These are phyloP conservation scores for Huntiella bhutanensis DNA, from an alignment of 2,329 filamentous ascomycete species.

Conservation along the genomic window DNA sequence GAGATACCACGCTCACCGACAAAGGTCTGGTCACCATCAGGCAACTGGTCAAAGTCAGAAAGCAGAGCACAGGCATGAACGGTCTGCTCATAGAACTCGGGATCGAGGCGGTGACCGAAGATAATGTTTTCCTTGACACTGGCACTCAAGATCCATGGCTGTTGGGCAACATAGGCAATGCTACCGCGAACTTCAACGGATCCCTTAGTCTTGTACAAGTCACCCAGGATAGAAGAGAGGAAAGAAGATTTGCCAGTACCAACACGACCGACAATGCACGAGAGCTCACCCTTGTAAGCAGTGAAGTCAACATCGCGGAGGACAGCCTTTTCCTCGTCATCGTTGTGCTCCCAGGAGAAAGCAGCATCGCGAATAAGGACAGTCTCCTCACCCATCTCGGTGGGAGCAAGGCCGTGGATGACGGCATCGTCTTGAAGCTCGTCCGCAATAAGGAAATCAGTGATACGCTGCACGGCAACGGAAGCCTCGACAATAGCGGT, in stretches of 20 bases:
- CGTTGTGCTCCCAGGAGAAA: slow-evolving; percentile 88
- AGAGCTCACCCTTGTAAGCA: slow-evolving; percentile 80
- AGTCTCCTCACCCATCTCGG: slow-evolving; percentile 67
- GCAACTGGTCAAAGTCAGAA: slow-evolving; percentile 80
- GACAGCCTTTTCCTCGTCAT: slow-evolving; percentile 46
- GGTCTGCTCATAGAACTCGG: slow-evolving; percentile 83
- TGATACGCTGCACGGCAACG: slow-evolving; percentile 77
- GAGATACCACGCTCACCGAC: slow-evolving; percentile 96
- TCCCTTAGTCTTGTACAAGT: slow-evolving; percentile 77
- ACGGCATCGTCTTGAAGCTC: slow-evolving; percentile 81
- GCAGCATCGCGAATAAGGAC: slow-evolving; percentile 66
- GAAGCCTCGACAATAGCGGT: slow-evolving; percentile 87
- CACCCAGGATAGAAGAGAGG: slow-evolving; percentile 70
- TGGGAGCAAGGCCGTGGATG: slow-evolving; percentile 44
- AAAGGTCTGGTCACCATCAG: slow-evolving; percentile 89
- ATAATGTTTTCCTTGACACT: slow-evolving; percentile 94
- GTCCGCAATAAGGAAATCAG: slow-evolving; percentile 67
- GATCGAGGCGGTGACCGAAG: slow-evolving; percentile 87
- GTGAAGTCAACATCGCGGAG: slow-evolving; percentile 74
- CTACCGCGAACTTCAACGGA: slow-evolving; percentile 65
- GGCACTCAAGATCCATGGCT: slow-evolving; percentile 94
- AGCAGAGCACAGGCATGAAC: slow-evolving; percentile 76
- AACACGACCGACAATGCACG: slow-evolving; percentile 85
- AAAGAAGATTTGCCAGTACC: slow-evolving; percentile 89
- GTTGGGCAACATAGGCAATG: slow-evolving; percentile 81